A percentile compares a stretch with the other conserved stretches of the same genome.
Evolutionary conservation across 192 early-diverging fungal species (phyloP).

Genomic region (Backusella circina): DNA sequence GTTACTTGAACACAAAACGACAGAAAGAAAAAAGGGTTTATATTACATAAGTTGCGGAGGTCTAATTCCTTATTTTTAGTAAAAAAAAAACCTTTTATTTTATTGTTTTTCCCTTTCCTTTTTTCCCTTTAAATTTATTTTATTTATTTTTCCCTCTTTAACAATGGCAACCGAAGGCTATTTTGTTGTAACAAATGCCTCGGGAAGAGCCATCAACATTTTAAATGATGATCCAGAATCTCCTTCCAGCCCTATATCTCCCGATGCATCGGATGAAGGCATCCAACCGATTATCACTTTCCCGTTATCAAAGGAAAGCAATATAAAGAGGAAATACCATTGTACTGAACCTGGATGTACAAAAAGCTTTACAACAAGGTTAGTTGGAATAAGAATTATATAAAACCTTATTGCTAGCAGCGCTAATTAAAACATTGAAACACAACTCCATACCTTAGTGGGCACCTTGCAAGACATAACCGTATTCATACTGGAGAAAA

Average conservation of each 20-base stretch:
- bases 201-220: constrained; percentile 49
- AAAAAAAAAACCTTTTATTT: not conserved
- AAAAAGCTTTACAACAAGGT: constrained; percentile 81
- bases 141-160: constrained; percentile 10
- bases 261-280: constrained; percentile 2
- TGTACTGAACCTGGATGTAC: constrained; percentile 63
- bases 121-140: constrained; percentile 12
- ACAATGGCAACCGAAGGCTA: constrained; percentile 1
- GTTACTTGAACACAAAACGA: not conserved
- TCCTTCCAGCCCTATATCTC: not conserved
- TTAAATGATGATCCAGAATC: constrained; percentile 35
- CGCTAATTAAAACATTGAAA: not conserved
- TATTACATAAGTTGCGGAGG: not conserved
- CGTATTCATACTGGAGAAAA: constrained; percentile 84
- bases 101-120: not conserved
- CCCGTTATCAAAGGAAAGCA: constrained; percentile 1
- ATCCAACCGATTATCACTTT: not conserved
- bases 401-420: not conserved
- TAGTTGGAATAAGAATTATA: not conserved
- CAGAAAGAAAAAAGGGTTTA: constrained; percentile 2
- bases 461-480: constrained; percentile 78
- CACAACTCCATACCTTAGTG: constrained; percentile 38
- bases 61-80: not conserved
- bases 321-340: constrained; percentile 66
- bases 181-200: constrained; percentile 49